Percentiles rank a stretch among this genome's conserved stretches.
Conservation (phyloP, 345 rosid genomes). For the Salix viminalis region DNA sequence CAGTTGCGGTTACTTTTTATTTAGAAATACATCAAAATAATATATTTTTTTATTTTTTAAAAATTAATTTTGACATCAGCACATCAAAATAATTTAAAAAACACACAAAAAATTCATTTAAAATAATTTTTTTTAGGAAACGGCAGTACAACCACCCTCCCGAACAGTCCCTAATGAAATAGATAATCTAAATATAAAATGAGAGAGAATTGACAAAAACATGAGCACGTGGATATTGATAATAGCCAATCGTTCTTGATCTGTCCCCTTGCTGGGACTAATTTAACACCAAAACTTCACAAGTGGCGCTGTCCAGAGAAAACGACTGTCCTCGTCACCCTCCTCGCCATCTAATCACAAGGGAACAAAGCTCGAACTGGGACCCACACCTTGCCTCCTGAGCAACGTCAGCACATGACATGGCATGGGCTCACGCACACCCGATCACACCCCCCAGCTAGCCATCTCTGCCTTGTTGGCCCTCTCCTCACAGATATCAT, state of each 20-base stretch:
- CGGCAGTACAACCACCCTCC: no score
- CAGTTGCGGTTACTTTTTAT: no score
- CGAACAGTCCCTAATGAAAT: no score
- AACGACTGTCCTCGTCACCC: not conserved
- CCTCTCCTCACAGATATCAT: not conserved
- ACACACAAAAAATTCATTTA: no score
- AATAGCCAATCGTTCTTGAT: not conserved
- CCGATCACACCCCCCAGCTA: not conserved
- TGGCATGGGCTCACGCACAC: slow-evolving; percentile 11
- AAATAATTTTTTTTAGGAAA: no score
- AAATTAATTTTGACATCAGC: no score
- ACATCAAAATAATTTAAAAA: no score
- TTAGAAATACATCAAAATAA: no score
- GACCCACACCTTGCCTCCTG: slow-evolving; percentile 18
- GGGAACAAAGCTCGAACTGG: slow-evolving; percentile 9
- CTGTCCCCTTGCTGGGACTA: not conserved
- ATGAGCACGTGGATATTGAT: not conserved
- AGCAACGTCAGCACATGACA: slow-evolving; percentile 19
- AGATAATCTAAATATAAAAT: no score
- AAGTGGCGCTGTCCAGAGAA: not conserved
- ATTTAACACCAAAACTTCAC: not conserved
- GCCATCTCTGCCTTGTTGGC: not conserved
- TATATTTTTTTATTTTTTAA: no score
- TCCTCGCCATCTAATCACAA: not conserved
- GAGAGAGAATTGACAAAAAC: not conserved